phyloP scores from a whole-genome alignment of 2,329 filamentous ascomycete genomes.

The Colletotrichum trifolii region DNA sequence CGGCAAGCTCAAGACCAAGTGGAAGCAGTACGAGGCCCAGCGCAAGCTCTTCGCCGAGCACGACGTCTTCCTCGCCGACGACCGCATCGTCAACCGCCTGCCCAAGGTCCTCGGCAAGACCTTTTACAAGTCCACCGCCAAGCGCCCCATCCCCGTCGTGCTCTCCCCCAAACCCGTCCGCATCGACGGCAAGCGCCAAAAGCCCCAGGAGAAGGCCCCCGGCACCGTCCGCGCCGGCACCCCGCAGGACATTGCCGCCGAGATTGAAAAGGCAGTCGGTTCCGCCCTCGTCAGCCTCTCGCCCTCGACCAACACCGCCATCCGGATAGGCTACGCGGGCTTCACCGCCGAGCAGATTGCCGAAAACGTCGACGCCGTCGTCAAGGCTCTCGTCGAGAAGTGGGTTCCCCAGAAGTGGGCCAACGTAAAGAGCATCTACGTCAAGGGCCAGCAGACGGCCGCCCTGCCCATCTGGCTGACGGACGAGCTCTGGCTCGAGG shows the following conservation, averaged over 20 bases:
- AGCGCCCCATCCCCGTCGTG: slow-evolving; percentile 87
- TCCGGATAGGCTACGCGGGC: slow-evolving; percentile 81
- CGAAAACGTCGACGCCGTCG: slow-evolving; percentile 82
- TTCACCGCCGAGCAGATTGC: slow-evolving; percentile 81
- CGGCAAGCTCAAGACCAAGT: slow-evolving; percentile 83
- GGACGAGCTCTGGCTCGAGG: slow-evolving; percentile 89
- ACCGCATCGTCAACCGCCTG: slow-evolving; percentile 80
- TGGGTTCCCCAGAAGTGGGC: slow-evolving; percentile 89
- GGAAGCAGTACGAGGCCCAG: slow-evolving; percentile 87
- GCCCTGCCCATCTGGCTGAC: slow-evolving; percentile 95
- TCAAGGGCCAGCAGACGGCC: slow-evolving; percentile 90
- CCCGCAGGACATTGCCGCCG: slow-evolving; percentile 76
- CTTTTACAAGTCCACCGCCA: slow-evolving; percentile 86
- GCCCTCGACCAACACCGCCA: slow-evolving; percentile 81
- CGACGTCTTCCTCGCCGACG: slow-evolving; percentile 93
- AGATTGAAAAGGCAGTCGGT: slow-evolving; percentile 81
- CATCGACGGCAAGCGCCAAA: slow-evolving; percentile 67
- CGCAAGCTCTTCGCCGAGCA: slow-evolving; percentile 87
- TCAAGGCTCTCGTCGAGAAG: slow-evolving; percentile 76
- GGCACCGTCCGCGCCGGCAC: slow-evolving; percentile 60
- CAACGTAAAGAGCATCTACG: slow-evolving; percentile 84
- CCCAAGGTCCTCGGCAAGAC: slow-evolving; percentile 79
- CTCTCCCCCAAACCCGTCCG: slow-evolving; percentile 73
- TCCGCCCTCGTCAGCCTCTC: slow-evolving; percentile 85
- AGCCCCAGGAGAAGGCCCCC: slow-evolving; percentile 63